phyloP scores from a whole-genome alignment of 2,329 filamentous ascomycete species.

The Penicillium verrucosum region DNA sequence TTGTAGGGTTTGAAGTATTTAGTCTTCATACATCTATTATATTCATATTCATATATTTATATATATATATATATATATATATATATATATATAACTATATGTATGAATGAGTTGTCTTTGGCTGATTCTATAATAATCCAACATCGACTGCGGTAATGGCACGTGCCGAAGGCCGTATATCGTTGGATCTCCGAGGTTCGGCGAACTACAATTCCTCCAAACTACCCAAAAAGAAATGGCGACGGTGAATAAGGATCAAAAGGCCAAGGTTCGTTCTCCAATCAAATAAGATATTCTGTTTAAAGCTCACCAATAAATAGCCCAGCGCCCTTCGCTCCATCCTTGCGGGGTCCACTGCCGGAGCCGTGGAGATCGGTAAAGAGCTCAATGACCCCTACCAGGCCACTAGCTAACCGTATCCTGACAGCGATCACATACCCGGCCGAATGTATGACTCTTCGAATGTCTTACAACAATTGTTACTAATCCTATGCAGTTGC shows the following conservation, averaged over 20 bases:
- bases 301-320: constrained; percentile 44
- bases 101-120: not conserved
- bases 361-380: constrained; percentile 88
- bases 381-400: constrained; percentile 6
- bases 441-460: constrained; percentile 69
- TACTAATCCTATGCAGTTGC: constrained; percentile 59
- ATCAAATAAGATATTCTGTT: not conserved
- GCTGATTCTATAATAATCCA: not conserved
- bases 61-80: not conserved
- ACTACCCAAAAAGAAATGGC: constrained; percentile 30
- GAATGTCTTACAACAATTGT: not conserved
- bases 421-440: constrained; percentile 79
- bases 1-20: not conserved
- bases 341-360: constrained; percentile 87
- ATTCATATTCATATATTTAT: not conserved
- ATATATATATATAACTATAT: not conserved
- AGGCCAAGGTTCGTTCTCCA: constrained; percentile 34
- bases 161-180: constrained; percentile 20
- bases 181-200: constrained; percentile 17
- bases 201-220: constrained; percentile 1
- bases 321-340: constrained; percentile 85
- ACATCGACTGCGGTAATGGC: constrained; percentile 13
- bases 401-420: constrained; percentile 22
- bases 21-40: not conserved
- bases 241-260: constrained; percentile 36